Base-by-base conservation (phyloP, 345 rosid species). In the Sisymbrium altissimum region DNA sequence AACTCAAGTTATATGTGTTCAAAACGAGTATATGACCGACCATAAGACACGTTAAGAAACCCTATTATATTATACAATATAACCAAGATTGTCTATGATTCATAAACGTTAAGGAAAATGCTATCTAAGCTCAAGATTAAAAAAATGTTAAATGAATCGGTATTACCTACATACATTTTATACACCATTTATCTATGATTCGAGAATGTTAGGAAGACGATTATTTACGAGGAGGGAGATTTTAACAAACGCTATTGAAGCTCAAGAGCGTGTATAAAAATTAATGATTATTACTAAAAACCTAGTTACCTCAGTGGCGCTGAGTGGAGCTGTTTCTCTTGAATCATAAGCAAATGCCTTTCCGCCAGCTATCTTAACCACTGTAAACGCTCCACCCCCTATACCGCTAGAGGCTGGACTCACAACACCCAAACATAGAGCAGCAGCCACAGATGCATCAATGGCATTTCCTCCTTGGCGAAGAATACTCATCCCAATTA, bases 331-430 rank as follows among this genome's bases (percentile, higher is more conserved):
- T 8, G 78, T 81, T 81, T 89, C 94, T 76, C 89, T 85, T 81
- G 84, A 85, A 66, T 86, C 88, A 66, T 82, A 73, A 38, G 87
- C 85, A 10, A 76, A 66, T 4, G 75, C 57, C 21, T 72, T 68
- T 21, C 86, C 89, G 66, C 45, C 66, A 15, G 82, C 77, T 11
- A 61, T 40, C 48, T 82, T 63, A 35, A 85, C 54, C 4, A 88
- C 21, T 78, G 81, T 81, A 49, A 88, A 88, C 29, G 85, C 81
- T 70, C 94, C 94, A 12, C 94, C 94, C 2, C 94, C 91, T 4
- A 86, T 75, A 48, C 90, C 93, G 44, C 89, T 88, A 6, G 90
- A 84, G 7, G 87, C 84, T 0, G 90, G 79, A 74, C 85, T 83
- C 15, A 86, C 89, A 27, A 88, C 91, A 6, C 89, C 95, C 60